Base-by-base conservation (phyloP, 2,329 filamentous ascomycete genomes). In the Fusarium tupiense region DNA sequence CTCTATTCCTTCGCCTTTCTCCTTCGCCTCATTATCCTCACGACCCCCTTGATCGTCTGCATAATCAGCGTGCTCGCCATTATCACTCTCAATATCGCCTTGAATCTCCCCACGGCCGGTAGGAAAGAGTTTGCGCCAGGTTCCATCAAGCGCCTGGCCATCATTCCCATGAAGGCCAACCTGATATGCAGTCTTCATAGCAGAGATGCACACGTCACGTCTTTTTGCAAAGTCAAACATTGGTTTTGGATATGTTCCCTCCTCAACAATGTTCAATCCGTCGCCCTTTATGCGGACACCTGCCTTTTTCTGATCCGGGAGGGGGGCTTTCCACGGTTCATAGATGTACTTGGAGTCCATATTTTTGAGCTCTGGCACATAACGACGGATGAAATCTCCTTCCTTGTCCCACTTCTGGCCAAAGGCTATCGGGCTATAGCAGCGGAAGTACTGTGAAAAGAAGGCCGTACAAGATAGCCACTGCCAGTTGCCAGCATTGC, bases 401-500 rank as follows among this genome's bases (percentile, higher is more conserved):
- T 92, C 85, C 66, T 89, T 90, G 79, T 95, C 93, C 91, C 92
- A 94, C 79, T 94, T 94, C 82, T 91, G 90, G 2, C 91, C 90
- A 77, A 95, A 95, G 0, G 91, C 88, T 22, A 95, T 81, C 0
- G 93, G 93, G 56, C 86, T 89, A 78, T 94, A 94, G 76, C 90
- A 91, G 4, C 92, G 88, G 77, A 88, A 93, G 82, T 91, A 94
- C 78, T 93, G 91, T 1, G 88, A 83, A 82, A 90, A 95, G 81
- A 95, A 95, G 0, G 93, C 93, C 0, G 91, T 91, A 79, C 93
- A 95, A 64, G 87, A 89, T 13, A 95, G 82, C 93, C 93, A 94
- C 79, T 94, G 92, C 92, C 92, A 94, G 78, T 94, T 94, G 0
- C 92, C 92, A 2, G 87, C 88, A 76, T 94, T 94, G 79, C 91